Base-by-base conservation (phyloP, 768 basidiomycete genomes). In the Hygrocybe punicea region DNA sequence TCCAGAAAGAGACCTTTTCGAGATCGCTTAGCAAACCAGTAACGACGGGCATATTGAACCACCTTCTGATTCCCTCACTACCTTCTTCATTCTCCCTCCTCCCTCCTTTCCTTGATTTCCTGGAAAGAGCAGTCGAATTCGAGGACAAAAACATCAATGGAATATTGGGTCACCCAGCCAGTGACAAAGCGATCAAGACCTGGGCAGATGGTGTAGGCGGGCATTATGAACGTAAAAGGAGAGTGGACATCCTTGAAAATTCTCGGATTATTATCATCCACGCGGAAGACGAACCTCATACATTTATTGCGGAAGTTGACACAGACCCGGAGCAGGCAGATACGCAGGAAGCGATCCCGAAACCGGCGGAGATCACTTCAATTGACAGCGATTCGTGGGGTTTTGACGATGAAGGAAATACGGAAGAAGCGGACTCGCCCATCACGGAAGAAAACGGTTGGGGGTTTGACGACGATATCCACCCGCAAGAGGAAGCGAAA, bases 211-310 rank as follows among this genome's bases (percentile, higher is more conserved):
- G 82, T 4, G 78, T 91, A 10, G 80, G 82, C 16, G 71, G 77
- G 2, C 89, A 92, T 69, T 96, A 93, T 68, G 93, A 93, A 67
- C 83, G 84, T 58, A 83, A 86, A 62, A 72, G 92, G 63, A 79
- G 93, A 13, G 72, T 81, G 34, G 74, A 77, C 51, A 82, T 93
- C 45, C 76, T 93, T 6, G 84, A 89, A 40, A 70, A 71, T n/a
- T 79, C 83, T 13, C 77, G 92, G 55, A 63, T 63, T 14, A 74
- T 85, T 44, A 77, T 93, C 17, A 59, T 84, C n/a, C 65, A 66
- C 6, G 66, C 71, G 1, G 76, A 74, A 23, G 72, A 76, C 49
- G 63, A 67, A 6, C 66, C 64, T 7, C 71, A 71, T 51, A 73
- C 73, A 19, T 83, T 85, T 64, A 60, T 66, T 19, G 76, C 73